Conservation (phyloP, 805 yeast genomes). For the Pichia nakasei region DNA sequence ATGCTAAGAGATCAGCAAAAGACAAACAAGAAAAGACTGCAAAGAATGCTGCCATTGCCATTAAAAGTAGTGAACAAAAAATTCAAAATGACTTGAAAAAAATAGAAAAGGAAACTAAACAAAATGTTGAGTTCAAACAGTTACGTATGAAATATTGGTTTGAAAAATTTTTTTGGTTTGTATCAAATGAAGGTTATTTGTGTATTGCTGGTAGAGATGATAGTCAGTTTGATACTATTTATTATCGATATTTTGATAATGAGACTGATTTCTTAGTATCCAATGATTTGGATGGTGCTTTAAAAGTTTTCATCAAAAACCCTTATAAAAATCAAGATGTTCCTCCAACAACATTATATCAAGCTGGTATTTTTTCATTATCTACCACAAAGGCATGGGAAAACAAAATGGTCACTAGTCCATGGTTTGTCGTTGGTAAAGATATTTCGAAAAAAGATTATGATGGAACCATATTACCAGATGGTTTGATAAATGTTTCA, state of each 20-base stretch:
- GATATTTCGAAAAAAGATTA: slow-evolving; percentile 64
- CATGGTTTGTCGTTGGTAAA: slow-evolving; percentile 74
- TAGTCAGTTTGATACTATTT: slow-evolving; percentile 70
- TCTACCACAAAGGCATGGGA: slow-evolving; percentile 88
- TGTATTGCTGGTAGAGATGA: slow-evolving; percentile 83
- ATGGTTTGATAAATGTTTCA: slow-evolving; percentile 52
- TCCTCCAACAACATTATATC: slow-evolving; percentile 81
- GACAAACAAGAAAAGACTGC: slow-evolving; percentile 76
- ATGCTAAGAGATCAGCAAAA: slow-evolving; percentile 63
- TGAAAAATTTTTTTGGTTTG: slow-evolving; percentile 91
- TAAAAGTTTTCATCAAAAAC: slow-evolving; percentile 74
- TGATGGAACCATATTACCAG: slow-evolving; percentile 44
- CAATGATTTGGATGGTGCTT: slow-evolving; percentile 65
- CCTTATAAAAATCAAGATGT: slow-evolving; percentile 61
- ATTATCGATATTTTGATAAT: slow-evolving; percentile 61
- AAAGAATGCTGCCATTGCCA: slow-evolving; percentile 65
- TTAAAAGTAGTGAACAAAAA: slow-evolving; percentile 73
- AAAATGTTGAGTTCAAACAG: slow-evolving; percentile 39
- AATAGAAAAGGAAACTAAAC: slow-evolving; percentile 48
- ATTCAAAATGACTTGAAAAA: slow-evolving; percentile 64
- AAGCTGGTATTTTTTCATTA: slow-evolving; percentile 82
- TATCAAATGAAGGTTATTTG: slow-evolving; percentile 81
- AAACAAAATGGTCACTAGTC: slow-evolving; percentile 66
- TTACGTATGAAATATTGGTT: slow-evolving; percentile 78
- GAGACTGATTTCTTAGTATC: slow-evolving; percentile 65